A percentile compares a stretch with the other conserved stretches of the same genome.
Conservation (phyloP, 805 yeast genomes). For the baker's yeast (Saccharomyces cerevisiae) region DNA sequence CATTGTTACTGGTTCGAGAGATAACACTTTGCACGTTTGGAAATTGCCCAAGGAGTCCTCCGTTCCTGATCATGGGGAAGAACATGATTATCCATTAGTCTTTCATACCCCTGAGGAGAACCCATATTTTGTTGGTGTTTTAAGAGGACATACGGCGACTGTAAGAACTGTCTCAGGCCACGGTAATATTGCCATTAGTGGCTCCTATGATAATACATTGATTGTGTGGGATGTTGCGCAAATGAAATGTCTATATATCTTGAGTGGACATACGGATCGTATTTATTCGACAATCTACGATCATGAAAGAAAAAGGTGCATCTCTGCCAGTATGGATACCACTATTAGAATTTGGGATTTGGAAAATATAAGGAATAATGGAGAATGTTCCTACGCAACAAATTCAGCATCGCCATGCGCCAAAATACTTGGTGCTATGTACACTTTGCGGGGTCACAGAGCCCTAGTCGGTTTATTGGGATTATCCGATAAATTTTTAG, state of each 20-base stretch:
- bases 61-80: conserved; percentile 18
- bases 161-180: conserved; percentile 84
- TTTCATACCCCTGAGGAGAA: conserved; percentile 49
- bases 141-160: conserved; percentile 68
- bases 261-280: conserved; percentile 77
- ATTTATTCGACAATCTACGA: conserved; percentile 87
- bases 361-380: conserved; percentile 56
- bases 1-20: conserved; percentile 84
- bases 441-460: conserved; percentile 77
- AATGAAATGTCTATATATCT: conserved; percentile 61
- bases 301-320: conserved; percentile 65
- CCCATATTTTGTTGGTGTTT: conserved; percentile 59
- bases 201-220: conserved; percentile 83
- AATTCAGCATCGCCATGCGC: conserved; percentile 20
- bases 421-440: conserved; percentile 32
- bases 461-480: conserved; percentile 83
- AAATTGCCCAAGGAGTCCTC: conserved; percentile 50
- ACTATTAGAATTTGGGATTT: conserved; percentile 87
- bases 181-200: conserved; percentile 77
- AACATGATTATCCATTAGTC: conserved; percentile 48
- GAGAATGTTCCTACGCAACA: conserved; percentile 19
- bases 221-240: conserved; percentile 86
- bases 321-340: conserved; percentile 86
- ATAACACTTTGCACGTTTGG: conserved; percentile 75
- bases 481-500: conserved; percentile 64